Conservation (phyloP, 2,329 filamentous ascomycete genomes). For the Paraconiothyrium sp. region DNA sequence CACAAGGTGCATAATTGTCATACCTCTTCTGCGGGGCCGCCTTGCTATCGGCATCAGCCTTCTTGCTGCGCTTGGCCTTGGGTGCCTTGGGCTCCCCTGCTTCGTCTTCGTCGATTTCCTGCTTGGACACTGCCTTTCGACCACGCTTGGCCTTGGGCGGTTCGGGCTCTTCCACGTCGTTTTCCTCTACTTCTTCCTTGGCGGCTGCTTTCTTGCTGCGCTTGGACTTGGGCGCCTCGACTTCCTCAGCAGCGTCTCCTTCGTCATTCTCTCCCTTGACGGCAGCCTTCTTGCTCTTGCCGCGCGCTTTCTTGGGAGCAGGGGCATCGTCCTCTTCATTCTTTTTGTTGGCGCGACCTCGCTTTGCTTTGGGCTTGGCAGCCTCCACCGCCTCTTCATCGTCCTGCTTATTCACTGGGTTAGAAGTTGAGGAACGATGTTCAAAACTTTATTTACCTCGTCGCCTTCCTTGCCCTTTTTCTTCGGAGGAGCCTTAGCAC, state of each 20-base stretch:
- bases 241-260: slow-evolving; percentile 32
- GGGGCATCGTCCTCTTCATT: slow-evolving; percentile 42
- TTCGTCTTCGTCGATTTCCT: slow-evolving; percentile 22
- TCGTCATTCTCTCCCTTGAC: slow-evolving; percentile 30
- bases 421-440: slow-evolving; percentile 11
- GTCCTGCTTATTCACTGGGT: slow-evolving; percentile 20
- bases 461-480: slow-evolving; percentile 42
- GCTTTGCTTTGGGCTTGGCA: slow-evolving; percentile 55
- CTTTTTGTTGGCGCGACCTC: slow-evolving; percentile 33
- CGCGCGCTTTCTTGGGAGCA: slow-evolving; percentile 43
- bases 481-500: slow-evolving; percentile 47
- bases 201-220: slow-evolving; percentile 16
- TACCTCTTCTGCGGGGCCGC: slow-evolving; percentile 42
- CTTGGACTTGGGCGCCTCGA: slow-evolving; percentile 26
- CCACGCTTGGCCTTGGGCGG: slow-evolving; percentile 24
- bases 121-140: slow-evolving; percentile 27
- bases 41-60: slow-evolving; percentile 30
- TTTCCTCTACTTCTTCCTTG: slow-evolving; percentile 22
- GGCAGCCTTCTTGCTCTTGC: slow-evolving; percentile 38
- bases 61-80: slow-evolving; percentile 35
- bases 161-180: slow-evolving; percentile 12
- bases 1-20: background rate
- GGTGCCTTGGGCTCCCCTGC: slow-evolving; percentile 27
- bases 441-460: slow-evolving; percentile 22
- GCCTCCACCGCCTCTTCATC: slow-evolving; percentile 39